These are phyloP conservation scores for Schizonepeta tenuifolia DNA, from an alignment of 257 asterid genomes.

Conservation along the genomic window DNA sequence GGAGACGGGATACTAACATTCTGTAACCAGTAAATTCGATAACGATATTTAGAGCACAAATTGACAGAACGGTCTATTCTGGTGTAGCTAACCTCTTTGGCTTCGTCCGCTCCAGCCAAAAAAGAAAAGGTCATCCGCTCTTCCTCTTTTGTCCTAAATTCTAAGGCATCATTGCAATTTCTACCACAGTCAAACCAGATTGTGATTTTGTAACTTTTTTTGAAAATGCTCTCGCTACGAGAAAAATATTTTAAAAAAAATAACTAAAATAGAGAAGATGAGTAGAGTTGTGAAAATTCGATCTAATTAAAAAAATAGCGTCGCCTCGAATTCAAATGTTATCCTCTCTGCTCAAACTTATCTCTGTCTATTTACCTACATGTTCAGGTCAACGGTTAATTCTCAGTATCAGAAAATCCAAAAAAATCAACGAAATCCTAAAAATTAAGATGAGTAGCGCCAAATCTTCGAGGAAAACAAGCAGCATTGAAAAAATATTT, in stretches of 20 bases:
- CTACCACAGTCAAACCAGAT: slow-evolving; percentile 24
- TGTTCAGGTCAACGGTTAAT: slow-evolving; percentile 32
- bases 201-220: not conserved
- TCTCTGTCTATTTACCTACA: not conserved
- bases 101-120: slow-evolving; percentile 36
- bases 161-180: slow-evolving; percentile 26
- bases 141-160: slow-evolving; percentile 24
- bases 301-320: slow-evolving; percentile 4
- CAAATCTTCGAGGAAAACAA: slow-evolving; percentile 35
- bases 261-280: not conserved
- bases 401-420: slow-evolving; percentile 14
- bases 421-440: not conserved
- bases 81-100: slow-evolving; percentile 29
- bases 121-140: slow-evolving; percentile 3
- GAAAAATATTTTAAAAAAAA: not conserved
- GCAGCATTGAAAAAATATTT: slow-evolving; percentile 30
- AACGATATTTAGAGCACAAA: slow-evolving; percentile 27
- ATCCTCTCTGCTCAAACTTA: not conserved
- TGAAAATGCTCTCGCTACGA: slow-evolving; percentile 1
- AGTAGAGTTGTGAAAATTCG: not conserved
- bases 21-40: slow-evolving; percentile 9
- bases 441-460: slow-evolving; percentile 3
- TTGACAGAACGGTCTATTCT: slow-evolving; percentile 35
- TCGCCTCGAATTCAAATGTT: slow-evolving; percentile 11
- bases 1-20: slow-evolving; percentile 18